Base-by-base conservation (phyloP, 1,284 basidiomycete species). In the Athelia psychrophila region DNA sequence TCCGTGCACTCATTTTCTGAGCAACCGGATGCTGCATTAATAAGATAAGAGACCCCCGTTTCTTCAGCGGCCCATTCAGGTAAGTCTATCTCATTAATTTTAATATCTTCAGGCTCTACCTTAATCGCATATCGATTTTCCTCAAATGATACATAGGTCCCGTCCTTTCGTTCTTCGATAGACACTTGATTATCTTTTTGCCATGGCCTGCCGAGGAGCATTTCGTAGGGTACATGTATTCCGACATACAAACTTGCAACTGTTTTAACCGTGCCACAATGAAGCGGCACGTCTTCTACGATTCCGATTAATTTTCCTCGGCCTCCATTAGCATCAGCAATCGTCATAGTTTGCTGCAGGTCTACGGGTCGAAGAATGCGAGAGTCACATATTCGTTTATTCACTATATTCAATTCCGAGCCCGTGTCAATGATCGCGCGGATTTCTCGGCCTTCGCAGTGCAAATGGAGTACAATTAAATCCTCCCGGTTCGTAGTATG, bases 161-260 rank as follows among this genome's bases (percentile, higher is more conserved):
- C 61, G 36, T 60, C 54, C 5, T 18, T 9, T 19, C 58, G 47
- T 52, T 67, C 64, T 36, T 65, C 59, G 32, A 66, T 67, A 2
- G 52, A 54, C 1, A 67, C 61, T 23, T 51, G 36, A 40, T 67
- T 66, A 9, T 54, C 59, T 10, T 54, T 16, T 47, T 66, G 64
- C 65, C 64, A 66, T 2, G 62, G 64, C 3, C 64, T 24, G 44
- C 64, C 64, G 3, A 66, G 55, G 1, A 67, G 47, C 15, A 67
- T 22, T n/a, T 61, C 56, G 44, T 63, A 67, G 0, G 65, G 63
- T 18, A 60, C 51, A 3, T 51, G 33, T 0, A 53, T 49, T 15
- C 56, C 59, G 0, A 67, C 50, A 40, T 53, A 63, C 0, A 65
- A 24, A 33, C 58, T 55, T 3, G 56, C 56, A 10, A 20, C 33